Percentiles rank a stretch among this genome's conserved stretches.
phyloP scores from a whole-genome alignment of 495 filamentous ascomycete species.

The Astrothelium subdiscretum region DNA sequence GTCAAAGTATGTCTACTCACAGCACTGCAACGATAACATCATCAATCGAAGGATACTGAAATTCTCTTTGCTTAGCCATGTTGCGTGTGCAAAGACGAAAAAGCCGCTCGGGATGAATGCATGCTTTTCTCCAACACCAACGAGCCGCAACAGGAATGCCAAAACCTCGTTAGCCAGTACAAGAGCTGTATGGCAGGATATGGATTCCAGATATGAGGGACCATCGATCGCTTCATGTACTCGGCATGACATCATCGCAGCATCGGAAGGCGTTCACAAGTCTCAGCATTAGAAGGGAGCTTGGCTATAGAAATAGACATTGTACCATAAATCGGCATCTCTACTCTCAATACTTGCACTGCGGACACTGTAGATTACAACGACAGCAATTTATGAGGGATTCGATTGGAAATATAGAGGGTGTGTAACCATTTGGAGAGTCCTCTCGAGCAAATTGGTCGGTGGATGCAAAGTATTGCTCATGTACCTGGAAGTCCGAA shows the following conservation, averaged over 20 bases:
- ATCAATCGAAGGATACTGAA: not conserved
- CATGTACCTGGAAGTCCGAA: no score
- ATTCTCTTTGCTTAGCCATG: constrained; percentile 51
- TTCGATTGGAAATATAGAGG: no score
- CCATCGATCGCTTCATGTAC: not conserved
- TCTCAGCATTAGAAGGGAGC: not conserved
- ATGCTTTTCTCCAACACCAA: constrained; percentile 86
- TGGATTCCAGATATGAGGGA: constrained; percentile 59
- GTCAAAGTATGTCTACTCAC: constrained; percentile 37
- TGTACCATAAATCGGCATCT: not conserved
- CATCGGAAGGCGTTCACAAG: not conserved
- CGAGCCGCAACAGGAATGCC: constrained; percentile 69
- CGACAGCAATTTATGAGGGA: no score
- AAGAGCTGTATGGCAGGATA: constrained; percentile 86
- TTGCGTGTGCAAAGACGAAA: constrained; percentile 96
- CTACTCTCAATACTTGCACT: no score
- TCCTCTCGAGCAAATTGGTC: no score
- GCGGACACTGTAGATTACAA: no score
- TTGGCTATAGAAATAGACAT: not conserved
- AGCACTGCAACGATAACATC: not conserved
- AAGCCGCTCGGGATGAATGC: constrained; percentile 86
- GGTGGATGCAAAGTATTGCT: no score
- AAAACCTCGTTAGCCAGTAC: constrained; percentile 71
- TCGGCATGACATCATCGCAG: not conserved
- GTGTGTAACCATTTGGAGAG: no score